These are phyloP conservation scores for Climacium dendroides DNA, from an alignment of 225 moss, liverwort and hornwort species.

Conservation along the genomic window DNA sequence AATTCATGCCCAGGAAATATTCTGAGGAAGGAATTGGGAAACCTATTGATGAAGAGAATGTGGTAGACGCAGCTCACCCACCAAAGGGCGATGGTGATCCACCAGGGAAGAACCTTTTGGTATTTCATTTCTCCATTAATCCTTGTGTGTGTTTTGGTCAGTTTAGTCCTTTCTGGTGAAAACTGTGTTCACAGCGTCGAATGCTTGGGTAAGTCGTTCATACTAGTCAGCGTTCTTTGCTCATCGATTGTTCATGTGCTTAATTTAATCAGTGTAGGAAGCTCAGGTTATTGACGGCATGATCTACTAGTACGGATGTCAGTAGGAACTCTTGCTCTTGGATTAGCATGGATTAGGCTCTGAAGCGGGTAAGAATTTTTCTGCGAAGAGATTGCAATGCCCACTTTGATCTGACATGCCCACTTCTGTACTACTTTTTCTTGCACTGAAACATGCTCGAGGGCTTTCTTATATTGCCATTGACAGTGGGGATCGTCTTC, in stretches of 20 bases:
- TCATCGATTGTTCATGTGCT: not conserved
- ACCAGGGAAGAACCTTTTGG: constrained; percentile 33
- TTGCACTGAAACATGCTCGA: not conserved
- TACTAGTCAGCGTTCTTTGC: not conserved
- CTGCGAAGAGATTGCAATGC: not conserved
- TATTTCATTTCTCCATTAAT: not conserved
- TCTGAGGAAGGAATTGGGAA: constrained; percentile 39
- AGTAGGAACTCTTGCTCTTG: not conserved
- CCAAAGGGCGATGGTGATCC: not conserved
- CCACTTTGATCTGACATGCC: not conserved
- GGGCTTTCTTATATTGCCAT: not conserved
- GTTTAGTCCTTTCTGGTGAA: not conserved
- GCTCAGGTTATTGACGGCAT: not conserved
- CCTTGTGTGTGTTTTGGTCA: not conserved
- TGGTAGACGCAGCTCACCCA: not conserved
- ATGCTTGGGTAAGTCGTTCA: not conserved
- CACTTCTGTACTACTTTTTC: not conserved
- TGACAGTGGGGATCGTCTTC: not conserved
- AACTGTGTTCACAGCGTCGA: not conserved
- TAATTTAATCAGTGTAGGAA: not conserved
- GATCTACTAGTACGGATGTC: not conserved
- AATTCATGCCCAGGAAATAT: constrained; percentile 20
- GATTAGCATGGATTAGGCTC: not conserved
- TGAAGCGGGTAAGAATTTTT: not conserved
- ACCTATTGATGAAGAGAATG: constrained; percentile 4